Conservation (phyloP, 768 basidiomycete genomes). For the Termitomyces sp. region DNA sequence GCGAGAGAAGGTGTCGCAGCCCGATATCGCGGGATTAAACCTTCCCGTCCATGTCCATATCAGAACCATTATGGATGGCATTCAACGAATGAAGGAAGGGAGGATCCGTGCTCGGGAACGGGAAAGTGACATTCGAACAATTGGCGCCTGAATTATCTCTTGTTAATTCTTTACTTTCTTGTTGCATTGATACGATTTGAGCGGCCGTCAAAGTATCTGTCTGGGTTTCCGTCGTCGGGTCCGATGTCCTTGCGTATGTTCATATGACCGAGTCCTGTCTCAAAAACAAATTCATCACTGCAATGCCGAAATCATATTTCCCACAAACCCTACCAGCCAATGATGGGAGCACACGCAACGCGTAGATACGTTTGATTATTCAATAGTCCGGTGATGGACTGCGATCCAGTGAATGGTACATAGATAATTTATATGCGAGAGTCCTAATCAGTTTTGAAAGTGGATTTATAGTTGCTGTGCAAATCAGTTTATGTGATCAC, state of each 20-base stretch:
- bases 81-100: constrained; percentile 37
- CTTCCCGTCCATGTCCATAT: constrained; percentile 54
- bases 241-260: too few relatives aligned
- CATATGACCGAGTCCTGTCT: background rate
- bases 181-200: background rate
- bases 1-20: constrained; percentile 41
- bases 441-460: background rate
- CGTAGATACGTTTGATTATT: background rate
- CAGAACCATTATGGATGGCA: constrained; percentile 38
- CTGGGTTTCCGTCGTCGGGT: background rate
- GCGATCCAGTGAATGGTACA: background rate
- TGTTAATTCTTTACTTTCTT: background rate
- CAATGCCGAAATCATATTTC: background rate
- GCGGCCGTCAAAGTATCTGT: background rate
- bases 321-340: background rate
- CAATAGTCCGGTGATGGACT: background rate
- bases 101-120: constrained; percentile 27
- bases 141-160: constrained; percentile 1
- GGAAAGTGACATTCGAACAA: constrained; percentile 17
- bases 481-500: background rate
- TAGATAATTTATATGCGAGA: background rate
- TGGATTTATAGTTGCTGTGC: background rate
- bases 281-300: background rate
- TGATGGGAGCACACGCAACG: background rate
- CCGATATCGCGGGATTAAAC: constrained; percentile 35